Conservation (phyloP, 2,329 filamentous ascomycete species). For the Reticulascus tulasneorum region DNA sequence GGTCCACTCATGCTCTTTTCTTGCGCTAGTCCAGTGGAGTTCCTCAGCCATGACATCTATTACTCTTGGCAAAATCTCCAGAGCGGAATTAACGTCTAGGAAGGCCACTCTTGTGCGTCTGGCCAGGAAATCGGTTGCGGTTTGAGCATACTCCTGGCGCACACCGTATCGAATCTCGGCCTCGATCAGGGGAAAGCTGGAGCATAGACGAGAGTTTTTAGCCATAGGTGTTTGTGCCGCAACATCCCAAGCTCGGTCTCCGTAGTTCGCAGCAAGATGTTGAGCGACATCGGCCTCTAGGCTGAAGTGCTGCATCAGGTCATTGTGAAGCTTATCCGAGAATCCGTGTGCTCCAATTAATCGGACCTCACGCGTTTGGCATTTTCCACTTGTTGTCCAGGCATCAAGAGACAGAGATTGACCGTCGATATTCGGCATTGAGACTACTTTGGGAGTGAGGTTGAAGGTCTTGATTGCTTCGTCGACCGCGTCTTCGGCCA, state of each 20-base stretch:
- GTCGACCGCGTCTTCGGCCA: conserved; percentile 83
- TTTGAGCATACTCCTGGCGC: conserved; percentile 69
- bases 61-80: conserved; percentile 64
- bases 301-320: conserved; percentile 27
- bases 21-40: conserved; percentile 56
- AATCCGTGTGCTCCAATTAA: conserved; percentile 75
- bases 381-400: conserved; percentile 60
- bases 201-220: conserved; percentile 52
- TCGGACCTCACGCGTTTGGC: conserved; percentile 70
- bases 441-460: conserved; percentile 48
- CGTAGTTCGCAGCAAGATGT: conserved; percentile 38
- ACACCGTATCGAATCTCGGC: conserved; percentile 70
- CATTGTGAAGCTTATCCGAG: conserved; percentile 27
- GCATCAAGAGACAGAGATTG: conserved; percentile 38
- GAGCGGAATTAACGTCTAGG: conserved; percentile 66
- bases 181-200: conserved; percentile 68
- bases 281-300: conserved; percentile 36
- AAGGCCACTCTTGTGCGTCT: conserved; percentile 71
- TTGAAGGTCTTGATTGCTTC: conserved; percentile 66
- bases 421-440: conserved; percentile 62
- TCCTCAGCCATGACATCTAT: conserved; percentile 72
- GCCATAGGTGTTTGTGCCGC: no score
- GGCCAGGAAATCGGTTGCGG: conserved; percentile 66
- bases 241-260: conserved; percentile 67
- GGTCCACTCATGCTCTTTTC: conserved; percentile 54